A percentile compares a stretch with the other conserved stretches of the same genome.
Evolutionary conservation across 2,329 filamentous ascomycete genomes (phyloP).

Genomic region (Microsporum ferrugineum): DNA sequence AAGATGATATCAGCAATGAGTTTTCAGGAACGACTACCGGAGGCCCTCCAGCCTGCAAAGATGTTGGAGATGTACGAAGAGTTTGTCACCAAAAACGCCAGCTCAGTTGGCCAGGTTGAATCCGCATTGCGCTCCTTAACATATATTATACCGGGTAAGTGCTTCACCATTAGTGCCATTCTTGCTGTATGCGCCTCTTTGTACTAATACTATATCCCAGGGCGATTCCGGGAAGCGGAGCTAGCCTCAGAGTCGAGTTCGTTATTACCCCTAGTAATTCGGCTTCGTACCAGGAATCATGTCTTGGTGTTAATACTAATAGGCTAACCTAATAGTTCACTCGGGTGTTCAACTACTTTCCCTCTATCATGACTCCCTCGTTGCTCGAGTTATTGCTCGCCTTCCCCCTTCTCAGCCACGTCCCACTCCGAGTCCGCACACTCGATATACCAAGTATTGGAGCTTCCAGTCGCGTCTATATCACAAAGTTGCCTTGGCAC

Average conservation of each 20-base stretch:
- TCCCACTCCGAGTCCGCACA: conserved; percentile 46
- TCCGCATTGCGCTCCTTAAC: conserved; percentile 83
- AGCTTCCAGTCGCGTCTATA: conserved; percentile 56
- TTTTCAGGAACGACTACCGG: conserved; percentile 20
- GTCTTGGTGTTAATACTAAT: conserved; percentile 11
- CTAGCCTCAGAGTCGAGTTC: conserved; percentile 77
- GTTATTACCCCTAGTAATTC: conserved; percentile 19
- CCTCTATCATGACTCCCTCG: conserved; percentile 81
- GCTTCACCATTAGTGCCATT: not conserved
- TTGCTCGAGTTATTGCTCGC: conserved; percentile 52
- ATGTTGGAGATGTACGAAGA: conserved; percentile 41
- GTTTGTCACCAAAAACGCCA: conserved; percentile 90
- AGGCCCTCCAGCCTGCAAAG: conserved; percentile 28
- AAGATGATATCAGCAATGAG: conserved; percentile 26
- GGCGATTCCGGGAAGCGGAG: conserved; percentile 59
- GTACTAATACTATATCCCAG: conserved; percentile 11
- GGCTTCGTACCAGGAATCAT: conserved; percentile 7
- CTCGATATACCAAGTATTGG: conserved; percentile 55
- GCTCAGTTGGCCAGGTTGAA: conserved; percentile 90
- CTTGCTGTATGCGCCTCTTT: no score
- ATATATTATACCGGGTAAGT: conserved; percentile 74
- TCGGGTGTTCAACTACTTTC: conserved; percentile 81
- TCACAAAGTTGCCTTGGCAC: conserved; percentile 63
- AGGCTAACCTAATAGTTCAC: conserved; percentile 46
- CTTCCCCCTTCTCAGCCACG: conserved; percentile 42